Conservation (phyloP, 208 protist genomes). For the Entamoeba invadens region DNA sequence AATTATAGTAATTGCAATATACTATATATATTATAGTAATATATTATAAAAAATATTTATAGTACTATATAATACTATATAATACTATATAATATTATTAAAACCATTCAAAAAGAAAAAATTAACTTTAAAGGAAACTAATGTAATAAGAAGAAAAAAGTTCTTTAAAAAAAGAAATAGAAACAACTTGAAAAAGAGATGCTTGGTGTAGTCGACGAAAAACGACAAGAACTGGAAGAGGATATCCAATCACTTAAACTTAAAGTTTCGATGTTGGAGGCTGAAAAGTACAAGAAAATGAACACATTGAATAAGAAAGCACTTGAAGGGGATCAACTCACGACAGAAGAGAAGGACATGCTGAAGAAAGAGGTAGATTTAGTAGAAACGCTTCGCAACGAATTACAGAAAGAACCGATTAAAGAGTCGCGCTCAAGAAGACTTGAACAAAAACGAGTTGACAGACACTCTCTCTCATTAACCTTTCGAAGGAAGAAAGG, state of each 20-base stretch:
- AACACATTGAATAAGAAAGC: background rate
- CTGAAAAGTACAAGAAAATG: background rate
- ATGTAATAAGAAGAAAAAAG: too few species aligned
- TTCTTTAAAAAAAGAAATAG: background rate
- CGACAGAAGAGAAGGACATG: background rate
- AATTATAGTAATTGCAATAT: too few species aligned
- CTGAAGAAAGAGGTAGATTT: background rate
- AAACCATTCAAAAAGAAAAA: too few species aligned
- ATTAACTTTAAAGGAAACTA: too few species aligned
- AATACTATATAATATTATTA: too few species aligned
- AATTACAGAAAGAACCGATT: background rate
- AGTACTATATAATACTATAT: too few species aligned
- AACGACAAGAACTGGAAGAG: background rate
- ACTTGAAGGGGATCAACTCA: background rate
- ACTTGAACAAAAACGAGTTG: background rate
- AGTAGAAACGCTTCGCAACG: background rate
- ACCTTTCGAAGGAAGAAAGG: background rate
- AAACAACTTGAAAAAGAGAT: background rate
- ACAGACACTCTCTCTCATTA: background rate
- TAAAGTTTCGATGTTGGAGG: background rate
- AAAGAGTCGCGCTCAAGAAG: background rate
- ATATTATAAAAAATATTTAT: too few species aligned
- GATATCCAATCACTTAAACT: background rate
- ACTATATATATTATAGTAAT: too few species aligned
- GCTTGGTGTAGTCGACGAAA: background rate